phyloP scores from a whole-genome alignment of 2,329 filamentous ascomycete species.

The Colletotrichum scovillei region DNA sequence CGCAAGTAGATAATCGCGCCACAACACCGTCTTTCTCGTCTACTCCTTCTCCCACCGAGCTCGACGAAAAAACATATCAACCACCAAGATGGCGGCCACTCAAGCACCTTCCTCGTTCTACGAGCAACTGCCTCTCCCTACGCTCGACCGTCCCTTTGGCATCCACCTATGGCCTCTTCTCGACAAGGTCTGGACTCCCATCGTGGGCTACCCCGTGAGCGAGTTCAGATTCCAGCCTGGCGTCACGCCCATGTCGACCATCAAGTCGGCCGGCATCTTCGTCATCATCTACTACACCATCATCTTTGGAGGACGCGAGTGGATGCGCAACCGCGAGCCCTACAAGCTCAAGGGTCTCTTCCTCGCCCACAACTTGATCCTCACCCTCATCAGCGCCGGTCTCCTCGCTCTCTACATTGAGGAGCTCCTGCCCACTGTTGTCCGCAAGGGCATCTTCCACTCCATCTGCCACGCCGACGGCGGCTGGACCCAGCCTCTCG shows the following conservation, averaged over 20 bases:
- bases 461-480: conserved; percentile 85
- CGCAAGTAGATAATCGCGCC: conserved; percentile 17
- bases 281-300: conserved; percentile 91
- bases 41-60: neutral
- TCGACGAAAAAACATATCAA: conserved; percentile 7
- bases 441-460: conserved; percentile 85
- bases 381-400: conserved; percentile 85
- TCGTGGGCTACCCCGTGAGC: conserved; percentile 84
- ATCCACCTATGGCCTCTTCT: conserved; percentile 94
- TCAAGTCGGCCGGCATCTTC: conserved; percentile 83
- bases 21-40: neutral
- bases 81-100: conserved; percentile 50
- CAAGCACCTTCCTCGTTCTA: conserved; percentile 57
- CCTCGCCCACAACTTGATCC: conserved; percentile 95
- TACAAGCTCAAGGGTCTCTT: conserved; percentile 91
- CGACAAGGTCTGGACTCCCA: conserved; percentile 82
- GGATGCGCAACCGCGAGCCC: conserved; percentile 88
- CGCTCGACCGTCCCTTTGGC: conserved; percentile 92
- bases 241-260: conserved; percentile 88
- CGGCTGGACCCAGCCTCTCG: conserved; percentile 93
- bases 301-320: conserved; percentile 91
- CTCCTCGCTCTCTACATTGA: conserved; percentile 90
- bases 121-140: conserved; percentile 75
- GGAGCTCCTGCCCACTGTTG: conserved; percentile 87
- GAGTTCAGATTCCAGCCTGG: conserved; percentile 88